Evolutionary conservation across 192 early-diverging fungal genomes (phyloP).

Genomic region (Rhizophagus sp.): DNA sequence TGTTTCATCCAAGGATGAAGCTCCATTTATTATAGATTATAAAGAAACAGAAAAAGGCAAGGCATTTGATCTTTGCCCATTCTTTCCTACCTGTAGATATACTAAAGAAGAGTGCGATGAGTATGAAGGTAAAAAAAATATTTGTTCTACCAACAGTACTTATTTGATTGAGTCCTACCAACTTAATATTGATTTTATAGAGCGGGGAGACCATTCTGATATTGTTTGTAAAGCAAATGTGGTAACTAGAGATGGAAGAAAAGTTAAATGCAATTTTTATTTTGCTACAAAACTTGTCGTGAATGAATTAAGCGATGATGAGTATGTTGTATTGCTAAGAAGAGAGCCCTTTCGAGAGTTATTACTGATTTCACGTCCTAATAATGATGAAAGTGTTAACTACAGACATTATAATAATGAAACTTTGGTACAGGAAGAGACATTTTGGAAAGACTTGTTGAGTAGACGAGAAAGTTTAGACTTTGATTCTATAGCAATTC

Average conservation of each 20-base stretch:
- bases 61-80: background rate
- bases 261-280: background rate
- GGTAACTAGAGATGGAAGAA: background rate
- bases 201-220: background rate
- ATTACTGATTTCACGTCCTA: background rate
- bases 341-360: background rate
- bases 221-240: background rate
- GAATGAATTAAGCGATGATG: background rate
- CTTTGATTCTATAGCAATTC: background rate
- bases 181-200: background rate
- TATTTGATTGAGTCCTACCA: background rate
- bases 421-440: background rate
- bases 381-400: background rate
- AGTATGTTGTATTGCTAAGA: background rate
- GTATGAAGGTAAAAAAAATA: background rate
- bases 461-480: background rate
- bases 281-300: background rate
- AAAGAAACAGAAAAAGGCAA: background rate
- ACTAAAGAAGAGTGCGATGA: background rate
- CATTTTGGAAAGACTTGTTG: background rate
- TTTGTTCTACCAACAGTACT: background rate
- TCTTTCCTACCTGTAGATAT: background rate
- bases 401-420: background rate
- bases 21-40: background rate
- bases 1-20: background rate